Percentiles rank a stretch among this genome's conserved stretches.
Conservation (phyloP, 1,139 yeast species). For the Spathaspora sp. region DNA sequence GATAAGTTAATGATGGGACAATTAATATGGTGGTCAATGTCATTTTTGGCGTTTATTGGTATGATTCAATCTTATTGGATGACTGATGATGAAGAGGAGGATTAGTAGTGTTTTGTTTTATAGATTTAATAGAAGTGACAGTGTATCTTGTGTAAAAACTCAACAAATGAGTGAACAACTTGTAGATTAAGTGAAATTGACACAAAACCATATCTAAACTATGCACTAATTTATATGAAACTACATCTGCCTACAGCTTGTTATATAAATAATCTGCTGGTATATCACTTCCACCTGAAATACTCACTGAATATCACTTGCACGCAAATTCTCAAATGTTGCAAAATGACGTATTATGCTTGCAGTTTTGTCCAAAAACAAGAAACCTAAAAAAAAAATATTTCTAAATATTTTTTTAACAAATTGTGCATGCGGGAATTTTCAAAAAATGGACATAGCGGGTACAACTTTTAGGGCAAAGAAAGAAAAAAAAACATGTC, state of each 20-base stretch:
- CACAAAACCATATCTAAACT: too few species aligned
- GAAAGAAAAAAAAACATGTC: constrained; percentile 1
- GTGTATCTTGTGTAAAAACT: too few species aligned
- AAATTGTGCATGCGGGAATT: not conserved
- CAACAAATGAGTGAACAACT: too few species aligned
- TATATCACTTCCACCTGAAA: too few species aligned
- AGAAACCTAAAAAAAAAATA: not conserved
- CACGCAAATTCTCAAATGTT: not conserved
- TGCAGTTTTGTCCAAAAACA: not conserved
- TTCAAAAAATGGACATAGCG: not conserved
- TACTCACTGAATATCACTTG: too few species aligned
- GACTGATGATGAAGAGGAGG: constrained; percentile 9
- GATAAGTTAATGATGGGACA: constrained; percentile 4
- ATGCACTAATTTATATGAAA: too few species aligned
- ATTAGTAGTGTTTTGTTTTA: not conserved
- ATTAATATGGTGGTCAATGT: constrained; percentile 13
- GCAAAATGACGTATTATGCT: not conserved
- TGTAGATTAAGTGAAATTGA: too few species aligned
- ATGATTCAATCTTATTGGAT: constrained; percentile 14
- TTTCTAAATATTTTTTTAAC: not conserved
- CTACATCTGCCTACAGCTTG: too few species aligned
- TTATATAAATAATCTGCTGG: too few species aligned
- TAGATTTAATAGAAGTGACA: not conserved
- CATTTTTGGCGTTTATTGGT: constrained; percentile 11
- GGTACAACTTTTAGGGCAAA: not conserved